Conservation (phyloP, 768 basidiomycete genomes). For the Tubosaeta brunneosetosa region DNA sequence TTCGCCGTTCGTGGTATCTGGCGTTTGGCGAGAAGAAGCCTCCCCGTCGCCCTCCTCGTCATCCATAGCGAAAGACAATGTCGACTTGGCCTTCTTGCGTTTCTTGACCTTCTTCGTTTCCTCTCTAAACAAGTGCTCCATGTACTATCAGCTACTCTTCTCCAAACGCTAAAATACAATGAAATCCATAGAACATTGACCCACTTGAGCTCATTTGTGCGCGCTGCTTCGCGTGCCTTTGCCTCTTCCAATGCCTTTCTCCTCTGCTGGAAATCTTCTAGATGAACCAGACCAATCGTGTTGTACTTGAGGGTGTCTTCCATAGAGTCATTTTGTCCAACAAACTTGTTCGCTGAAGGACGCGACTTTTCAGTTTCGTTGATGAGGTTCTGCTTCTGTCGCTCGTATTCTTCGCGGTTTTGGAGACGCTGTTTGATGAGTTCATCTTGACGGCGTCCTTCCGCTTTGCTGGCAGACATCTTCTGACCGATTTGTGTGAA, state of each 20-base stretch:
- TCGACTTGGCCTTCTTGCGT: slow-evolving; percentile 87
- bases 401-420: slow-evolving; percentile 76
- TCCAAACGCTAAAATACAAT: slow-evolving; percentile 5
- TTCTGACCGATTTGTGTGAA: slow-evolving; percentile 12
- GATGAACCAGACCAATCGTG: slow-evolving; percentile 85
- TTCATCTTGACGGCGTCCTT: slow-evolving; percentile 83
- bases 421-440: slow-evolving; percentile 78
- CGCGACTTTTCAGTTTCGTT: slow-evolving; percentile 91
- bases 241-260: slow-evolving; percentile 88
- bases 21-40: slow-evolving; percentile 35
- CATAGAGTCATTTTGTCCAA: slow-evolving; percentile 91
- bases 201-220: slow-evolving; percentile 83
- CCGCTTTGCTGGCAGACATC: slow-evolving; percentile 75
- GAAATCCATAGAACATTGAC: slow-evolving; percentile 31
- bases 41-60: slow-evolving; percentile 59
- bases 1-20: slow-evolving; percentile 37
- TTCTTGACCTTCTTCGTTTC: slow-evolving; percentile 86
- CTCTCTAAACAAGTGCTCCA: slow-evolving; percentile 86
- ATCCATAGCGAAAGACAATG: slow-evolving; percentile 86
- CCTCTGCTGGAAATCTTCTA: slow-evolving; percentile 90
- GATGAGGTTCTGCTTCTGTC: slow-evolving; percentile 75
- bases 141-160: slow-evolving; percentile 60
- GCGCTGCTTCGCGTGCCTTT: slow-evolving; percentile 83
- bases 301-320: slow-evolving; percentile 89
- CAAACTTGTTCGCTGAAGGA: slow-evolving; percentile 82